A percentile compares a stretch with the other conserved stretches of the same genome.
Conservation (phyloP, 1,284 basidiomycete genomes). For the Cystobasidium slooffiae region DNA sequence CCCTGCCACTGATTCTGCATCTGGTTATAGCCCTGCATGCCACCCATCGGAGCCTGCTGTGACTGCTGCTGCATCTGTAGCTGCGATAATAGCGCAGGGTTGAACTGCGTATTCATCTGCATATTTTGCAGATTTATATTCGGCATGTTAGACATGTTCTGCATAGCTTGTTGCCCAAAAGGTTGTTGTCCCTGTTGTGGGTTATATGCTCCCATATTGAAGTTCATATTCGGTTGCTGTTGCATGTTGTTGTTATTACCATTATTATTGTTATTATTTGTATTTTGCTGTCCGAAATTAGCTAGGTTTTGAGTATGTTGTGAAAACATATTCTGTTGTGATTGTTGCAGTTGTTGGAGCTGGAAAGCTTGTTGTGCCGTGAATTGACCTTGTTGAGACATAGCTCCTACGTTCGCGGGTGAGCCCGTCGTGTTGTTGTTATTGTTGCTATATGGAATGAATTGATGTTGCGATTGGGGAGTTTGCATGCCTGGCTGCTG, state of each 20-base stretch:
- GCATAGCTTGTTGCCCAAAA: slow-evolving; percentile 22
- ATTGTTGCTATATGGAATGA: slow-evolving; percentile 6
- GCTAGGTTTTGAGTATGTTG: slow-evolving; percentile 33
- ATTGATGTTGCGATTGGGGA: slow-evolving; percentile 21
- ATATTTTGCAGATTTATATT: slow-evolving; percentile 23
- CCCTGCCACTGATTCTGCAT: slow-evolving; percentile 20
- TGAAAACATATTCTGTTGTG: slow-evolving; percentile 17
- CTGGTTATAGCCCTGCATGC: slow-evolving; percentile 3
- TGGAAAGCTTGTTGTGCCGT: slow-evolving; percentile 35
- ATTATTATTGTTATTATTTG: not conserved
- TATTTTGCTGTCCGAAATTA: slow-evolving; percentile 1
- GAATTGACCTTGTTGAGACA: slow-evolving; percentile 11
- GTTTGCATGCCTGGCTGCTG: slow-evolving; percentile 28
- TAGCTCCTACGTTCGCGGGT: slow-evolving; percentile 7
- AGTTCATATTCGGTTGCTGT: slow-evolving; percentile 12
- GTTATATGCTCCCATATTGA: slow-evolving; percentile 13
- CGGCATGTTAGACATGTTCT: slow-evolving; percentile 25
- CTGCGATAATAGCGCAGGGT: slow-evolving; percentile 29
- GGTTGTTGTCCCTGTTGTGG: slow-evolving; percentile 20
- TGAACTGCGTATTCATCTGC: slow-evolving; percentile 29
- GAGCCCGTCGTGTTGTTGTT: not conserved
- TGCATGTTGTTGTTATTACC: slow-evolving; percentile 6
- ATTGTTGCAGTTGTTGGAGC: slow-evolving; percentile 38
- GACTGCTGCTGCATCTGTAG: slow-evolving; percentile 34
- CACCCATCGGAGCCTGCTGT: slow-evolving; percentile 17